These are phyloP conservation scores for Centaurea solstitialis DNA, from an alignment of 129 eudicot genomes.

Conservation along the genomic window DNA sequence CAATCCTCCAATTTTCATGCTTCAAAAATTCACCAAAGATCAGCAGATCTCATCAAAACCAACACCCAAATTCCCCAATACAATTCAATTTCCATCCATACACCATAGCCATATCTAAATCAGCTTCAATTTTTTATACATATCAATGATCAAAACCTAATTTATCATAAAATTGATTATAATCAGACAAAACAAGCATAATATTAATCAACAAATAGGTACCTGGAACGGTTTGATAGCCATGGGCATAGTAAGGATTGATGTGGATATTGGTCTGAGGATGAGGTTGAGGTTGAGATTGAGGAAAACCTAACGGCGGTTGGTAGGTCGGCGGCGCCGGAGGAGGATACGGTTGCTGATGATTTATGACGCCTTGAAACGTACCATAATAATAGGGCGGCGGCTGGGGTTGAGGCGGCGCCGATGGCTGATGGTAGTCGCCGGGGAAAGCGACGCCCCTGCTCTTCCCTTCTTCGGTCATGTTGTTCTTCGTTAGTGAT, in stretches of 20 bases:
- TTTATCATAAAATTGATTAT: neutral
- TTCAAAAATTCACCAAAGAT: neutral
- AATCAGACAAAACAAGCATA: neutral
- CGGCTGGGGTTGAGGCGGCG: constrained; percentile 47
- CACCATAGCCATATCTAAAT: neutral
- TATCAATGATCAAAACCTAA: neutral
- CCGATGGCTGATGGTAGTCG: constrained; percentile 35
- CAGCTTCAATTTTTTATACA: neutral
- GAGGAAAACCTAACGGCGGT: constrained; percentile 67
- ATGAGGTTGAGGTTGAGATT: constrained; percentile 65
- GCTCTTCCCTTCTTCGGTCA: constrained; percentile 48
- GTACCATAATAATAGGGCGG: constrained; percentile 69
- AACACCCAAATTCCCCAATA: neutral
- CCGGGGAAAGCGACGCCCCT: constrained; percentile 32
- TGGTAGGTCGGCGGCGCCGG: constrained; percentile 52
- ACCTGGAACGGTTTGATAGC: constrained; percentile 84
- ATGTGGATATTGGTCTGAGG: constrained; percentile 47
- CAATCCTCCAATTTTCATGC: neutral
- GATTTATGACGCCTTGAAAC: constrained; percentile 78
- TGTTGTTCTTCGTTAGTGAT: neutral
- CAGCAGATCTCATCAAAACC: neutral
- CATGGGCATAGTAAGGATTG: constrained; percentile 44
- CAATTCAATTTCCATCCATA: neutral
- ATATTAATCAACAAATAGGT: neutral
- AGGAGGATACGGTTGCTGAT: constrained; percentile 47